Evolutionary conservation across 2,329 filamentous ascomycete species (phyloP).

Genomic region (Coniochaeta pulveracea): DNA sequence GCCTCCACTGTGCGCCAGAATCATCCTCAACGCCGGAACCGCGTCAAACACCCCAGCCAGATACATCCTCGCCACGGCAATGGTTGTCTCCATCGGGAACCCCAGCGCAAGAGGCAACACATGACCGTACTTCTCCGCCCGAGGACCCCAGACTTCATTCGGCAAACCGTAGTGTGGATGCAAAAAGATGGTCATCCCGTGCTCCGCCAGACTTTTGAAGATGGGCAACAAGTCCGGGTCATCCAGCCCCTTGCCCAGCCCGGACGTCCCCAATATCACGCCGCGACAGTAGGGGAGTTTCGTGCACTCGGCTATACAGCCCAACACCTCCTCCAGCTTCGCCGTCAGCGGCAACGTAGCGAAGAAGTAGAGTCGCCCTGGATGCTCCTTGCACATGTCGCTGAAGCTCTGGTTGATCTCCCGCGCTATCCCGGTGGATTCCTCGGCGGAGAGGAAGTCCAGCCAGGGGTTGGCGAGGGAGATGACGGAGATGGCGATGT

Average conservation of each 20-base stretch:
- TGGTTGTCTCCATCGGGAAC: conserved; percentile 87
- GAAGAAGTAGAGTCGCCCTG: conserved; percentile 69
- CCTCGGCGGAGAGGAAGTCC: conserved; percentile 58
- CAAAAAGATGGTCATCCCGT: conserved; percentile 61
- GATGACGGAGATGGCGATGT: conserved; percentile 73
- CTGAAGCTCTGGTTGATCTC: conserved; percentile 72
- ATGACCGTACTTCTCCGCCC: conserved; percentile 67
- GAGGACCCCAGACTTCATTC: conserved; percentile 64
- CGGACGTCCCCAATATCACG: conserved; percentile 80
- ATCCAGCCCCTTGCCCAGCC: conserved; percentile 70
- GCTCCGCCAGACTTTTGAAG: conserved; percentile 56
- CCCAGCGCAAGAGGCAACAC: conserved; percentile 77
- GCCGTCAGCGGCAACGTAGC: conserved; percentile 70
- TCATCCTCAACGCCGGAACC: conserved; percentile 55
- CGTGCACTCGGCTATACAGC: conserved; percentile 52
- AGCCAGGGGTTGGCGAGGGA: conserved; percentile 92
- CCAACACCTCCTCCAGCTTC: conserved; percentile 45
- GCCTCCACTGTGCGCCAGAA: conserved; percentile 81
- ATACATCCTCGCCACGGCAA: conserved; percentile 79
- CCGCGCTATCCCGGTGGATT: conserved; percentile 51
- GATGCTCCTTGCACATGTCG: conserved; percentile 52
- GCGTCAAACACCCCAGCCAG: conserved; percentile 77
- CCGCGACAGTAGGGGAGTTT: conserved; percentile 60
- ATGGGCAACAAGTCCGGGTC: conserved; percentile 63
- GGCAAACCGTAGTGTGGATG: conserved; percentile 91